These are phyloP conservation scores for Phallus indusiatus DNA, from an alignment of 768 basidiomycete species.

Conservation along the genomic window DNA sequence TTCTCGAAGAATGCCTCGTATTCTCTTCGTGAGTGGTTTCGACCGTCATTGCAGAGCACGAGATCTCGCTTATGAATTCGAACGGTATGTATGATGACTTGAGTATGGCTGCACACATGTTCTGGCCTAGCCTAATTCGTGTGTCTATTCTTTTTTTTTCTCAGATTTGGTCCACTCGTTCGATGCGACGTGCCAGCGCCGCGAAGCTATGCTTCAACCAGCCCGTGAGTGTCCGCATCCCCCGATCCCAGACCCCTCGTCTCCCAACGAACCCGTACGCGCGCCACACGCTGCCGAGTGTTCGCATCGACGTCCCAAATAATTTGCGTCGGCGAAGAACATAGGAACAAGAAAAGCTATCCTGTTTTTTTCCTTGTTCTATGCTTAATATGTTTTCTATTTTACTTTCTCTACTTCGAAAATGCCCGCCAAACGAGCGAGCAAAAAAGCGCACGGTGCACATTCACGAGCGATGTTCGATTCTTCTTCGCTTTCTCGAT, in stretches of 20 bases:
- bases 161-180: conserved; percentile 70
- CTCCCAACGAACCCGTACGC: background rate
- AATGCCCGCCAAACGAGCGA: background rate
- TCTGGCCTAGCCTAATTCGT: conserved; percentile 4
- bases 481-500: conserved; percentile 24
- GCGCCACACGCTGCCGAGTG: background rate
- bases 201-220: conserved; percentile 63
- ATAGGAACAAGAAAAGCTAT: background rate
- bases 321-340: conserved; percentile 16
- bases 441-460: background rate
- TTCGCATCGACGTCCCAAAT: conserved; percentile 28
- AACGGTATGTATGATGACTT: conserved; percentile 52
- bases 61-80: conserved; percentile 81
- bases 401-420: conserved; percentile 9
- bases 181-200: conserved; percentile 89
- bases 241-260: background rate
- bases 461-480: conserved; percentile 9
- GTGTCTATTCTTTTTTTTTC: conserved; percentile 7
- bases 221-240: conserved; percentile 60
- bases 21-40: conserved; percentile 82
- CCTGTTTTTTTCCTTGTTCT: background rate
- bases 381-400: background rate
- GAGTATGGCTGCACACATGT: background rate
- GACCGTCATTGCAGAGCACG: conserved; percentile 74
- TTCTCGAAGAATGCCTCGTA: conserved; percentile 40